phyloP scores from a whole-genome alignment of 2,329 filamentous ascomycete genomes.

The Colletotrichum graminicola region DNA sequence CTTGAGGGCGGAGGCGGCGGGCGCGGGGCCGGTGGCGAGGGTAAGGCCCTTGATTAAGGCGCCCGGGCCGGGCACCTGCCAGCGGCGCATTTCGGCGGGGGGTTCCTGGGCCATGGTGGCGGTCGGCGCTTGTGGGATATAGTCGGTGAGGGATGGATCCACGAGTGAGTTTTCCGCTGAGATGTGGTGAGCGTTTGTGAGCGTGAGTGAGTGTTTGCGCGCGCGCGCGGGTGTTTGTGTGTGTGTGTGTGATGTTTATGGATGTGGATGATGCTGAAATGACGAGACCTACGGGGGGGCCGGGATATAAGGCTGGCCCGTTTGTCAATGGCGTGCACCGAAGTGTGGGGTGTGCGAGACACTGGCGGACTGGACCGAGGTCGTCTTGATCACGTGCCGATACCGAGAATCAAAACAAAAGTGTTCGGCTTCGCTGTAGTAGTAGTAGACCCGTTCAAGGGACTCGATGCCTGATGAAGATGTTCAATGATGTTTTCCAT shows the following conservation, averaged over 20 bases:
- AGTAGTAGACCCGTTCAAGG: background rate
- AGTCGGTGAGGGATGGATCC: background rate
- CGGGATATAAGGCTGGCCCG: constrained; percentile 27
- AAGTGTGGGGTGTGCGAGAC: constrained; percentile 6
- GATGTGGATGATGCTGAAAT: background rate
- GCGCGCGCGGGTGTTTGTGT: too few species aligned
- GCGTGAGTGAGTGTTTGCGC: too few species aligned
- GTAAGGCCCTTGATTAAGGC: constrained; percentile 51
- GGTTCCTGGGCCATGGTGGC: constrained; percentile 6
- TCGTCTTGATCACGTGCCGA: background rate
- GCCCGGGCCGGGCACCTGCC: constrained; percentile 44
- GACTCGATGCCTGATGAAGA: background rate
- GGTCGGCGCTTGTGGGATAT: too few species aligned
- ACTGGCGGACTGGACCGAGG: background rate
- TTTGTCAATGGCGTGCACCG: background rate
- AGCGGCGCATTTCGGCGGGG: constrained; percentile 40
- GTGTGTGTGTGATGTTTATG: background rate
- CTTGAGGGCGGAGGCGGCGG: constrained; percentile 46
- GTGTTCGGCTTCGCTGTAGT: background rate
- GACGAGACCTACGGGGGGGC: background rate
- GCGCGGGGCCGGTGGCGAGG: constrained; percentile 45
- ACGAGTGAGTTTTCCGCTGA: background rate
- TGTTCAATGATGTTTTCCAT: background rate
- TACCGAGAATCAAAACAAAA: background rate
- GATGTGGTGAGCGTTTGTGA: background rate